Evolutionary conservation across 169 alveolate species (phyloP).

Genomic region (Besnoitia besnoiti): DNA sequence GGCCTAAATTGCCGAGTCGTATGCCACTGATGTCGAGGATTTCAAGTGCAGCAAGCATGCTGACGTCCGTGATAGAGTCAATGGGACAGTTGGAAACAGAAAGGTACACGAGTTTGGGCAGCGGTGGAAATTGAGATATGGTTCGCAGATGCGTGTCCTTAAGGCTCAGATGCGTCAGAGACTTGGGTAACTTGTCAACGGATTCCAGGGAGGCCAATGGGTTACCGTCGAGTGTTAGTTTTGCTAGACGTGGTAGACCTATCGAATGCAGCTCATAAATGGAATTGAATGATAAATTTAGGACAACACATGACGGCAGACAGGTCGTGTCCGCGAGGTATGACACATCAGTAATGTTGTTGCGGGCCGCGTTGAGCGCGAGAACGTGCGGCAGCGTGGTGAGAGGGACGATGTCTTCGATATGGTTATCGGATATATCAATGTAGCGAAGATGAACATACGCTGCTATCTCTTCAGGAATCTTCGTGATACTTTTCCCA

Average conservation of each 20-base stretch:
- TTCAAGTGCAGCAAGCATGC: conserved; percentile 43
- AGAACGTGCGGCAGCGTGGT: conserved; percentile 64
- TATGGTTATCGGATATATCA: conserved; percentile 61
- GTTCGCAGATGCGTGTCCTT: conserved; percentile 48
- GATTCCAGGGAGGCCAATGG: conserved; percentile 58
- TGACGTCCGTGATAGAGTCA: conserved; percentile 44
- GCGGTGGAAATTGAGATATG: conserved; percentile 44
- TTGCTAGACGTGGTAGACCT: conserved; percentile 51
- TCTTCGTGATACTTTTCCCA: conserved; percentile 49
- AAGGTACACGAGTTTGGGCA: conserved; percentile 51
- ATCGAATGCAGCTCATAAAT: conserved; percentile 38
- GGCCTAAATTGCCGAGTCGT: conserved; percentile 27
- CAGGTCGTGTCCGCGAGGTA: conserved; percentile 47
- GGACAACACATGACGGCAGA: conserved; percentile 59
- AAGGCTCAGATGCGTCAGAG: conserved; percentile 57
- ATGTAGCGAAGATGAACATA: conserved; percentile 65
- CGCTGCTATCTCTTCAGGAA: conserved; percentile 49
- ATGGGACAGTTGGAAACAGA: conserved; percentile 54
- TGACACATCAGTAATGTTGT: conserved; percentile 54
- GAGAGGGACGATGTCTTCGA: conserved; percentile 48
- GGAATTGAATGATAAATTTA: conserved; percentile 55
- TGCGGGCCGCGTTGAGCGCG: conserved; percentile 59
- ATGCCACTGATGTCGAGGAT: conserved; percentile 50
- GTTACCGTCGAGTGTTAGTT: conserved; percentile 65
- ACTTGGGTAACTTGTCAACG: conserved; percentile 48